Evolutionary conservation across 176 grass and related monocot species (phyloP).

Genomic region (Canna indica): DNA sequence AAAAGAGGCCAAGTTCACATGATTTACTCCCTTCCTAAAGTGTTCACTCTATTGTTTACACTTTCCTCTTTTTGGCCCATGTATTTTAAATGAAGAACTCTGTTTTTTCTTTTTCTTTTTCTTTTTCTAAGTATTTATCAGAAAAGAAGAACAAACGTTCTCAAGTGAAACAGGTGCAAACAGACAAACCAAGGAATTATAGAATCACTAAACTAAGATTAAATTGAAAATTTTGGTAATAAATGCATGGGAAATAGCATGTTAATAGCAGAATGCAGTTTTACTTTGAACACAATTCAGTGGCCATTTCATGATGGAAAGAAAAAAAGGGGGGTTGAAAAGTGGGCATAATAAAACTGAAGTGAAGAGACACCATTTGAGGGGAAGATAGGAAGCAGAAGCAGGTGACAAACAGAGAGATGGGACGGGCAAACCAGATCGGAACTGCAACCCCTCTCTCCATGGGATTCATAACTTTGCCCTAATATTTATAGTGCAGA

Average conservation of each 20-base stretch:
- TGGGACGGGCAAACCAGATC: constrained; percentile 3
- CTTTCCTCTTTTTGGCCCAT: not conserved
- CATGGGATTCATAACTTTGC: constrained; percentile 4
- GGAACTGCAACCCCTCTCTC: not conserved
- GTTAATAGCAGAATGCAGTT: too few relatives aligned
- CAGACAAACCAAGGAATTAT: too few relatives aligned
- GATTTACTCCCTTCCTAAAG: not conserved
- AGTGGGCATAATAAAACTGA: not conserved
- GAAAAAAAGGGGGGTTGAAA: not conserved
- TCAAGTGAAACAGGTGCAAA: too few relatives aligned
- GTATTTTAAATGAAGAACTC: not conserved
- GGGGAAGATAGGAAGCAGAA: not conserved
- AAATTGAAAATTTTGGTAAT: too few relatives aligned
- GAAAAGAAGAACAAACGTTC: too few relatives aligned
- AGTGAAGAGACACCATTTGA: not conserved
- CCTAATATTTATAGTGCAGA: not conserved
- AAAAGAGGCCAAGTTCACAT: not conserved
- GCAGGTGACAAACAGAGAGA: constrained; percentile 14
- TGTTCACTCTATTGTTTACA: not conserved
- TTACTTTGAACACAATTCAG: too few relatives aligned
- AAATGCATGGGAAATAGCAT: too few relatives aligned
- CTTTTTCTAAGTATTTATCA: too few relatives aligned
- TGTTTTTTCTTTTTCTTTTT: not conserved
- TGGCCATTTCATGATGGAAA: not conserved
- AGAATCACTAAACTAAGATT: too few relatives aligned